Base-by-base conservation (phyloP, 2,329 filamentous ascomycete species). In the Exophiala sp. region DNA sequence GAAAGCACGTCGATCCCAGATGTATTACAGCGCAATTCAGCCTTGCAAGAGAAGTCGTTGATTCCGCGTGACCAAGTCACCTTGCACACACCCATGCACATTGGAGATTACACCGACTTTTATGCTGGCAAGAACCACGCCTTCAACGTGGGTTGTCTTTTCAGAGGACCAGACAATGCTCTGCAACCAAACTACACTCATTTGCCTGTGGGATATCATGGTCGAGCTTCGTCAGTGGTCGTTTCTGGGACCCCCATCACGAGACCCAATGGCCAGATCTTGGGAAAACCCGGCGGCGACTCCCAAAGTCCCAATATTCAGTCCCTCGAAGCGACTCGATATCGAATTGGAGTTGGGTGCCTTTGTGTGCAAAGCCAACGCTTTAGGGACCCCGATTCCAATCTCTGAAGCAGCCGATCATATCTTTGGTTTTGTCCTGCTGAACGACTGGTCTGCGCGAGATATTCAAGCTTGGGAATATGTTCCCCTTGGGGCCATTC, bases 381-480 rank as follows among this genome's bases (percentile, higher is more conserved):
- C 74, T 1, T 72, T 88, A 62, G 86, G 86, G 5, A 70, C 77
- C 46, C 76, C 81, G 0, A 74, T 93, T 16, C 67, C 73, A 1
- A 77, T 90, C 18, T 68, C 71, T 2, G 70, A 83, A 38, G 87
- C 87, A 0, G 80, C 83, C 46, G 77, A 86, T 14, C 75, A 82
- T 60, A 75, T 94, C 22, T 93, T 93, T 62, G 88, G 88, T 11
- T 75, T 88, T 21, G 87, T 93, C 0, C 68, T 94, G 50, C 78
- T 94, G 74, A 94, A 94, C 60, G 88, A 94, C 67, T 94, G 88
- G 88, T 88, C 83, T 47, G 87, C 87, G 3, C 74, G 87, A 56
- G 87, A 93, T 60, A 83, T 93, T 43, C 88, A 94, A 64, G 78
- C 78, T 0, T 93, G 86, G 86, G 88, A 94, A 67, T 90, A 90